Base-by-base conservation (phyloP, 2,329 filamentous ascomycete species). In the Thielaviopsis punctulata region DNA sequence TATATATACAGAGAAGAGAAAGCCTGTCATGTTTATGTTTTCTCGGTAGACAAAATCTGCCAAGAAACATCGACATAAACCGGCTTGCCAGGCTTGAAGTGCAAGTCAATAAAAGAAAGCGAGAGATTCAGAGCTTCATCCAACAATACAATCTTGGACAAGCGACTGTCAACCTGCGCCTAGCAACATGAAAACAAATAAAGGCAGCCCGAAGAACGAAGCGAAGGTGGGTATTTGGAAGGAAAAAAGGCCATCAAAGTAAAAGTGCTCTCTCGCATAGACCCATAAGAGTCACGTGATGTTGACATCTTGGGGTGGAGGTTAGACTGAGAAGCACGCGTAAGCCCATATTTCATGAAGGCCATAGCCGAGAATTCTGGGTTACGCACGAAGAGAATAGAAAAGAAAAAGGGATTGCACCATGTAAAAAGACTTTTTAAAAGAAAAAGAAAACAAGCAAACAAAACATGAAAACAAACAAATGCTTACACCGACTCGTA, bases 401-500 rank as follows among this genome's bases (percentile, higher is more conserved):
- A 30, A 46, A 47, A 47, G 15, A 22, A 23, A 8, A 21, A 27
- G 43, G 21, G n/a, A 21, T 15, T n/a, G n/a, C n/a, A n/a, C n/a
- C n/a, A n/a, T n/a, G n/a, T n/a, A n/a, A n/a, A n/a, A n/a, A 49
- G n/a, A 49, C 18, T 21, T 12, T 49, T 24, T 21, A 19, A 27
- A 36, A 30, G 45, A 41, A 41, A 33, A 27, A 41, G 46, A 21
- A 43, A 33, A 30, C 23, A 50, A 22, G 45, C 41, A 48, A 18
- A 36, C n/a, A 46, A 24, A 51, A 52, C 24, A 52, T 47, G 51
- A 45, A 47, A 25, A 46, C 10, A 19, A 43, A 18, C 23, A 48
- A 52, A 27, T 8, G 47, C 47, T 21, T 45, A 43, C 8, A 21
- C 45, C 15, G 51, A 48, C 50, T 55, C 49, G 33, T 60, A 60